Percentiles rank a stretch among this genome's conserved stretches.
Evolutionary conservation across 2,329 filamentous ascomycete genomes (phyloP).

Genomic region (Colletotrichum sp.): DNA sequence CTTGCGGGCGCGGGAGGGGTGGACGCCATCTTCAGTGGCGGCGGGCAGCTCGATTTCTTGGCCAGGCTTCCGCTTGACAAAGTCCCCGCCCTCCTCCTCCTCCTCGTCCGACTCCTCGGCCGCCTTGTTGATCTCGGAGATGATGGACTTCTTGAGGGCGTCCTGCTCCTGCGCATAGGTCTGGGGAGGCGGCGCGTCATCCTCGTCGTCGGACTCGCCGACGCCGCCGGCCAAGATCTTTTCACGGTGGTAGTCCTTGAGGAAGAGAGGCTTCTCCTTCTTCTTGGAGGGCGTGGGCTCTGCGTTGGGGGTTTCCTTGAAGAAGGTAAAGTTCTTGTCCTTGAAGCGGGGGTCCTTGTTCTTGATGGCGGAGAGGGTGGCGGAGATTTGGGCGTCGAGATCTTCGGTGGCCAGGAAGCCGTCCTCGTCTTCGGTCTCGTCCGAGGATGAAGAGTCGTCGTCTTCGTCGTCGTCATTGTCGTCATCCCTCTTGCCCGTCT

Average conservation of each 20-base stretch:
- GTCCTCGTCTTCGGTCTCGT: slow-evolving; percentile 88
- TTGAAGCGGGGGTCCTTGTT: slow-evolving; percentile 92
- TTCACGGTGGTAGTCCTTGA: slow-evolving; percentile 90
- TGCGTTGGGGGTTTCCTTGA: slow-evolving; percentile 54
- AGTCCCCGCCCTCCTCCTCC: slow-evolving; percentile 65
- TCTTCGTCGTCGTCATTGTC: slow-evolving; percentile 53
- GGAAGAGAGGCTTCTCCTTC: slow-evolving; percentile 82
- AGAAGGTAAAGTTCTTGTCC: slow-evolving; percentile 77
- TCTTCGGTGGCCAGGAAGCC: slow-evolving; percentile 85
- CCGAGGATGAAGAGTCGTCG: slow-evolving; percentile 69
- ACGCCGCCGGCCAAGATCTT: slow-evolving; percentile 78
- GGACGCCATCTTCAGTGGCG: slow-evolving; percentile 47
- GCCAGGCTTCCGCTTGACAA: slow-evolving; percentile 74
- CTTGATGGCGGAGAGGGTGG: slow-evolving; percentile 84
- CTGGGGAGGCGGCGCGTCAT: slow-evolving; percentile 54
- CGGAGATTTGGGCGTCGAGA: slow-evolving; percentile 85
- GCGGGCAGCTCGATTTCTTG: slow-evolving; percentile 28
- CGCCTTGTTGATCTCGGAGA: slow-evolving; percentile 79
- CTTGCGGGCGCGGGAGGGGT: slow-evolving; percentile 56
- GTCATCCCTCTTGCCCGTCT: slow-evolving; percentile 49
- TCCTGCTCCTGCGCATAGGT: slow-evolving; percentile 92
- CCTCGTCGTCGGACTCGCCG: slow-evolving; percentile 63
- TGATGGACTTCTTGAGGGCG: slow-evolving; percentile 75
- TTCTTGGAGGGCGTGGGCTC: slow-evolving; percentile 47
- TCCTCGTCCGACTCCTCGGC: slow-evolving; percentile 56